These are phyloP conservation scores for Penicillium nordicum DNA, from an alignment of 2,329 filamentous ascomycete species.

Conservation along the genomic window DNA sequence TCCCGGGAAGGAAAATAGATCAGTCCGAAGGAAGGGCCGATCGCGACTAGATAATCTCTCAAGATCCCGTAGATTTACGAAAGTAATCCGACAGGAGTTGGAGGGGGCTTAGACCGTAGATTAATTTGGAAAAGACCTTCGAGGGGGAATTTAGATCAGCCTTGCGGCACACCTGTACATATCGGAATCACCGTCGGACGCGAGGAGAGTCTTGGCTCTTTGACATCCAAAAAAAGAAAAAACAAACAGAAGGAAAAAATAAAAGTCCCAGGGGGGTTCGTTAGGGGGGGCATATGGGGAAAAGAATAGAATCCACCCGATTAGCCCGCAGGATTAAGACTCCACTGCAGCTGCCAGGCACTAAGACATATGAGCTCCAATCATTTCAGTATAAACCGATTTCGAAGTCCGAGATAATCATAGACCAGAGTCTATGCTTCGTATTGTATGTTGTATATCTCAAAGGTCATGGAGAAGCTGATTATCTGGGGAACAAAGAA, in stretches of 20 bases:
- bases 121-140: neutral
- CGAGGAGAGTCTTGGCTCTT: slow-evolving; percentile 12
- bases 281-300: slow-evolving; percentile 30
- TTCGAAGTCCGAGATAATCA: neutral
- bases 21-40: slow-evolving; percentile 16
- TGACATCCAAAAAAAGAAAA: slow-evolving; percentile 1
- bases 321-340: slow-evolving; percentile 27
- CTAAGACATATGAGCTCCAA: neutral
- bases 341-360: slow-evolving; percentile 31
- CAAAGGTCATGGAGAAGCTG: neutral
- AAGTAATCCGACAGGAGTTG: slow-evolving; percentile 17
- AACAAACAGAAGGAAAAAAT: neutral
- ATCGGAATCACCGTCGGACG: slow-evolving; percentile 20
- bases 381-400: neutral
- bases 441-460: neutral
- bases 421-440: neutral
- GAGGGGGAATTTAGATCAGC: slow-evolving; percentile 17
- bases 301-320: slow-evolving; percentile 29
- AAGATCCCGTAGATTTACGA: slow-evolving; percentile 9
- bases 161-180: slow-evolving; percentile 14
- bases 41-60: slow-evolving; percentile 11
- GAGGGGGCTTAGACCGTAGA: slow-evolving; percentile 3
- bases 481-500: neutral
- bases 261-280: slow-evolving; percentile 31
- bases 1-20: slow-evolving; percentile 3